Percentiles rank a stretch among this genome's conserved stretches.
Evolutionary conservation across 2,329 filamentous ascomycete genomes (phyloP).

Genomic region (Diaporthe capsici): DNA sequence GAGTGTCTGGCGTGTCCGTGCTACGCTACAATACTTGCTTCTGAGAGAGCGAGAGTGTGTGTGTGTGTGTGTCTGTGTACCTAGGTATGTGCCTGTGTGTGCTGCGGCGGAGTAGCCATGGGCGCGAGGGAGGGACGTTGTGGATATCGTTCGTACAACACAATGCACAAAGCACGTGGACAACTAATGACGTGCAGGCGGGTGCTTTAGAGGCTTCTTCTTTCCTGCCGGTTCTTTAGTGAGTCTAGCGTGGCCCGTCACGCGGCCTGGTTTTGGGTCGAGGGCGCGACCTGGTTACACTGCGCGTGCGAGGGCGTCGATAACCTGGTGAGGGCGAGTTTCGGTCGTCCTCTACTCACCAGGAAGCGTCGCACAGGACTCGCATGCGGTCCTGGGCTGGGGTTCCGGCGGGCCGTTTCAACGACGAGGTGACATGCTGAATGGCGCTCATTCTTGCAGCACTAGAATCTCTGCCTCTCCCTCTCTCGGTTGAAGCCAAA

Average conservation of each 20-base stretch:
- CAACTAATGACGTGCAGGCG: conserved; percentile 35
- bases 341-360: neutral
- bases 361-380: neutral
- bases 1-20: conserved; percentile 1
- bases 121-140: conserved; percentile 23
- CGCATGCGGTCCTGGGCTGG: neutral
- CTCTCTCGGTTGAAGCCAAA: conserved; percentile 10
- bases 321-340: conserved; percentile 5
- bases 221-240: conserved; percentile 11
- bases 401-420: neutral
- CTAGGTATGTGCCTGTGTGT: too few species aligned
- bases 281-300: conserved; percentile 23
- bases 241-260: conserved; percentile 30
- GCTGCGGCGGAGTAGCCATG: neutral
- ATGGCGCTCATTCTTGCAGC: neutral
- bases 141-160: conserved; percentile 28
- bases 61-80: too few species aligned
- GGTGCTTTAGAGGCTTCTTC: conserved; percentile 3
- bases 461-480: conserved; percentile 11
- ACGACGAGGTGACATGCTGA: neutral
- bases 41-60: neutral
- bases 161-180: conserved; percentile 38
- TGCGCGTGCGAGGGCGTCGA: conserved; percentile 7
- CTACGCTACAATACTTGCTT: conserved; percentile 7
- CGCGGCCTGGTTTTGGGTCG: conserved; percentile 7